Percentiles rank a stretch among this genome's conserved stretches.
Evolutionary conservation across 192 early-diverging fungal species (phyloP).

Genomic region (Linderina pennispora): DNA sequence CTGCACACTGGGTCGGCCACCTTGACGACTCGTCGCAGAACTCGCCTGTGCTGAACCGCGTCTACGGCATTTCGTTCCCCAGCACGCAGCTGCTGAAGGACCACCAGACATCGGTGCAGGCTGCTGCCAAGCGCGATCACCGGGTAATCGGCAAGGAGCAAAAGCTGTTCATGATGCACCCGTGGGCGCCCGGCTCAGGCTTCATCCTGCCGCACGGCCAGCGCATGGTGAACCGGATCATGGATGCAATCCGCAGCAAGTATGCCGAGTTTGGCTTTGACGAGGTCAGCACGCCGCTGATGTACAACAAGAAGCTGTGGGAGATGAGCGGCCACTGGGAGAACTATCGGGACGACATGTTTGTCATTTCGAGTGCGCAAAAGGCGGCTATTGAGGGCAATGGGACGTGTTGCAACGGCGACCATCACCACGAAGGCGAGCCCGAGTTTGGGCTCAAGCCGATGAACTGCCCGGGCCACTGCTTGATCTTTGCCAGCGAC

Average conservation of each 20-base stretch:
- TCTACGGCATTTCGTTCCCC: conserved; percentile 69
- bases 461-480: conserved; percentile 98
- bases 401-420: conserved; percentile 34
- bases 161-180: conserved; percentile 65
- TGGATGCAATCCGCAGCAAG: conserved; percentile 67
- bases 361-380: conserved; percentile 52
- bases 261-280: conserved; percentile 73
- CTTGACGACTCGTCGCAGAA: conserved; percentile 23
- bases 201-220: conserved; percentile 74
- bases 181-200: conserved; percentile 61
- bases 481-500: conserved; percentile 77
- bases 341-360: conserved; percentile 95
- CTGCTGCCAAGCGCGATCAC: conserved; percentile 58
- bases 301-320: conserved; percentile 93
- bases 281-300: conserved; percentile 87
- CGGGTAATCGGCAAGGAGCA: conserved; percentile 63
- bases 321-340: conserved; percentile 93
- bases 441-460: conserved; percentile 85
- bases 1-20: conserved; percentile 54
- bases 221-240: conserved; percentile 73
- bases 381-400: background rate
- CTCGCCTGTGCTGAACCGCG: conserved; percentile 55
- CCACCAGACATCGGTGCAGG: conserved; percentile 47
- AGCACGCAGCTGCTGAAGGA: conserved; percentile 45
- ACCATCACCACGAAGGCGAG: conserved; percentile 25